Percentiles rank a stretch among this genome's conserved stretches.
These are phyloP conservation scores for Chamaenerion angustifolium DNA, from an alignment of 345 rosid species.

Conservation along the genomic window DNA sequence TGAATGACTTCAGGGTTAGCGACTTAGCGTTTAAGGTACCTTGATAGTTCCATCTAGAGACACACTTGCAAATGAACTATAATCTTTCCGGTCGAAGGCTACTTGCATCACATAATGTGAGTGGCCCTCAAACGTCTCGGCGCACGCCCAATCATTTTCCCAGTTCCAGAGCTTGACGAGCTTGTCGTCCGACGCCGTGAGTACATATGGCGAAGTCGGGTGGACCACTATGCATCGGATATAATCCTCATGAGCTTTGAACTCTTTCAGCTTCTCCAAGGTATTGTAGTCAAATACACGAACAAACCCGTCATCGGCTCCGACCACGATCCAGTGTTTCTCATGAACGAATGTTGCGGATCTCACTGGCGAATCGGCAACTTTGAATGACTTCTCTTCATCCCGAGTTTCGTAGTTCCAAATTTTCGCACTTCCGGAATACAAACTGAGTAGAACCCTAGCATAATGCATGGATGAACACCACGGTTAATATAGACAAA, in stretches of 20 bases:
- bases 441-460: constrained; percentile 21
- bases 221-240: constrained; percentile 73
- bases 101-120: constrained; percentile 92
- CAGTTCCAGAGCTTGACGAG: constrained; percentile 83
- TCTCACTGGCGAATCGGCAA: constrained; percentile 35
- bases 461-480: not conserved
- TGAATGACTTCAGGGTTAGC: too few species aligned
- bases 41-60: constrained; percentile 7
- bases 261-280: constrained; percentile 27
- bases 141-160: constrained; percentile 73
- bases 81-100: constrained; percentile 68
- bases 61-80: constrained; percentile 49
- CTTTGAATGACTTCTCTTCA: constrained; percentile 34
- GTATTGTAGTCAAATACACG: constrained; percentile 73
- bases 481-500: not conserved
- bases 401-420: constrained; percentile 28
- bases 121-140: constrained; percentile 67
- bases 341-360: constrained; percentile 28
- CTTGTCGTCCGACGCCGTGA: constrained; percentile 29
- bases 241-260: constrained; percentile 74
- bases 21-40: too few species aligned
- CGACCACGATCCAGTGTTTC: constrained; percentile 23
- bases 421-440: constrained; percentile 22
- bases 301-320: constrained; percentile 69
- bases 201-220: constrained; percentile 53